Conservation (phyloP, 176 grass and related monocot species). For the Triticum dicoccoides region DNA sequence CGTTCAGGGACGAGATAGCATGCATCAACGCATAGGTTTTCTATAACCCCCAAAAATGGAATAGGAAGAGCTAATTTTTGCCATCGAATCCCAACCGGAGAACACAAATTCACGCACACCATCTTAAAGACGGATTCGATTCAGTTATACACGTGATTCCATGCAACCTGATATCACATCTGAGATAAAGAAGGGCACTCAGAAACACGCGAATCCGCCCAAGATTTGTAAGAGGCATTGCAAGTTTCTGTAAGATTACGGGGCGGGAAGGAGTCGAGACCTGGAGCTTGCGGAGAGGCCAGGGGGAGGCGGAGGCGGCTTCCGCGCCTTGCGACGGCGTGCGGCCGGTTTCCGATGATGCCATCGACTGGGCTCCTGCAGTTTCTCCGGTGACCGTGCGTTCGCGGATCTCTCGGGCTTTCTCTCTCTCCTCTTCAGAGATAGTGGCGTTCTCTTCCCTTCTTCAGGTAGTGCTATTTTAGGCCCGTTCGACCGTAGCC, state of each 20-base stretch:
- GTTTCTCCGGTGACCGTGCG: slow-evolving; percentile 27
- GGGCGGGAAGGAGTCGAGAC: slow-evolving; percentile 12
- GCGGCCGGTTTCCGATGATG: slow-evolving; percentile 33
- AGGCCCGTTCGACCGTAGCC: not conserved
- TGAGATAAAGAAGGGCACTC: not conserved
- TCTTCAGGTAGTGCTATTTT: not conserved
- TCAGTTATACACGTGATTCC: not conserved
- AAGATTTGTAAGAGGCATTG: not conserved
- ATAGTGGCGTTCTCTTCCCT: not conserved
- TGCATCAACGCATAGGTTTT: not conserved
- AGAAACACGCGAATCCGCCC: slow-evolving; percentile 5
- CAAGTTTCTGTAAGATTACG: not conserved
- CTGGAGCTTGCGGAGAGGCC: slow-evolving; percentile 72
- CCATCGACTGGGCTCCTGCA: slow-evolving; percentile 32
- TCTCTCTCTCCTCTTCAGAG: not conserved
- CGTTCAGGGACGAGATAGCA: not conserved
- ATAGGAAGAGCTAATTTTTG: not conserved
- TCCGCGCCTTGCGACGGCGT: slow-evolving; percentile 41
- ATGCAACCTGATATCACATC: not conserved
- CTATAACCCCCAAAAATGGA: not conserved
- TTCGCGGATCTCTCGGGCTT: slow-evolving; percentile 11
- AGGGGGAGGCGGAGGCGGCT: slow-evolving; percentile 31
- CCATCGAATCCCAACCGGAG: not conserved
- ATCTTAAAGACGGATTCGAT: not conserved
- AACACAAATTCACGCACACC: not conserved